Percentiles rank a stretch among this genome's conserved stretches.
Conservation (phyloP, 179 eudicot genomes). For the Beta corolliflora region DNA sequence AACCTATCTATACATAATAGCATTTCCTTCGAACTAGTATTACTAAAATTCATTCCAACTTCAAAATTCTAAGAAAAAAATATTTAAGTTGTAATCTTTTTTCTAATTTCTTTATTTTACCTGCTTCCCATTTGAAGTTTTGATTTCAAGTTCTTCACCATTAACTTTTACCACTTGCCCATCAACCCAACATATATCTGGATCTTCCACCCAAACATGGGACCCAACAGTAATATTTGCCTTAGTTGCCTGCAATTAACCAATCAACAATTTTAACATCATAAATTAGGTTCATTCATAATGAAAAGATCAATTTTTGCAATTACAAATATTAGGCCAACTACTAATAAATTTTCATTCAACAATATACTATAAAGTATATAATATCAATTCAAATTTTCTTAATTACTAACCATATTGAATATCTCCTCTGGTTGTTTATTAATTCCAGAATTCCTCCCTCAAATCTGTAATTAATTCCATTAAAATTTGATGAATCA, state of each 20-base stretch:
- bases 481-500: background rate
- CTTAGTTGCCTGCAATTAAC: slow-evolving; percentile 55
- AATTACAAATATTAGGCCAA: no score
- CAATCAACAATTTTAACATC: slow-evolving; percentile 14
- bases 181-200: slow-evolving; percentile 71
- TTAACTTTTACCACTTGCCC: slow-evolving; percentile 71
- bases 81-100: background rate
- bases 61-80: background rate
- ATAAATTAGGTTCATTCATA: background rate
- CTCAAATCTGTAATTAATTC: slow-evolving; percentile 18
- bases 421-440: background rate
- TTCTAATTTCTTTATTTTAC: slow-evolving; percentile 24
- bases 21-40: background rate
- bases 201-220: slow-evolving; percentile 91
- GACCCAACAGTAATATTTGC: slow-evolving; percentile 67
- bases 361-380: background rate
- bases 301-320: background rate
- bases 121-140: slow-evolving; percentile 67
- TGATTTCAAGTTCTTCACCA: slow-evolving; percentile 59
- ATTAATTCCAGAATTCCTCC: background rate
- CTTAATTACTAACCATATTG: slow-evolving; percentile 22
- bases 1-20: background rate
- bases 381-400: background rate
- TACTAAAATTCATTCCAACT: background rate
- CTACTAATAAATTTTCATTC: no score